Conservation (phyloP, 1,284 basidiomycete genomes). For the Fomes fomentarius region DNA sequence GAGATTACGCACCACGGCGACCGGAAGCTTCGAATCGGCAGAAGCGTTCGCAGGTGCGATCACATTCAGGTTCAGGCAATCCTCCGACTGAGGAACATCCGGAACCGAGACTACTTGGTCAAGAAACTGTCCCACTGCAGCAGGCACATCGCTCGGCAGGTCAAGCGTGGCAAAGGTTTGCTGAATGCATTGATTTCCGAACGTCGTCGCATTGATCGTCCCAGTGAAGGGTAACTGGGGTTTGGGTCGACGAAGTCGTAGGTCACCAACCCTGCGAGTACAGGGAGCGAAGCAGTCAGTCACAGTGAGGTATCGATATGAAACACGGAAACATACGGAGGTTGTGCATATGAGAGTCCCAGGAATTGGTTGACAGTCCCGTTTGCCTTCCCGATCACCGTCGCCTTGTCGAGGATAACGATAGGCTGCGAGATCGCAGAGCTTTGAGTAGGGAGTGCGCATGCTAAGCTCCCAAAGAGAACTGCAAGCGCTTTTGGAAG, state of each 20-base stretch:
- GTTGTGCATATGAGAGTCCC: conserved; percentile 56
- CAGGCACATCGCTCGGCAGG: conserved; percentile 3
- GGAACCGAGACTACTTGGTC: not conserved
- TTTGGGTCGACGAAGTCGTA: conserved; percentile 27
- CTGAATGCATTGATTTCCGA: conserved; percentile 9
- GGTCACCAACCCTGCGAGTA: conserved; percentile 42
- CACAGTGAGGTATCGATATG: too few species aligned
- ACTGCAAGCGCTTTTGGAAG: not conserved
- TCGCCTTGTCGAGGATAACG: conserved; percentile 23
- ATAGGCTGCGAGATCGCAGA: not conserved
- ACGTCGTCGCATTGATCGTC: conserved; percentile 5
- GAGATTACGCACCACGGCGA: conserved; percentile 39
- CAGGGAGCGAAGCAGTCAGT: too few species aligned
- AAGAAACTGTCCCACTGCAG: not conserved
- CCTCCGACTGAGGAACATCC: conserved; percentile 15
- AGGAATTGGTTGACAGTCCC: conserved; percentile 42
- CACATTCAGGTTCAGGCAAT: conserved; percentile 47
- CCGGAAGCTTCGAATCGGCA: conserved; percentile 37
- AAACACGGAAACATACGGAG: conserved; percentile 37
- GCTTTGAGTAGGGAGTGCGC: not conserved
- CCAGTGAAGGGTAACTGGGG: not conserved
- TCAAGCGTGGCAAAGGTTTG: not conserved
- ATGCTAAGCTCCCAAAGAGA: not conserved
- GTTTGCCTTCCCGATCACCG: conserved; percentile 19
- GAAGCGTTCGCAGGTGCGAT: conserved; percentile 32